Evolutionary conservation across 768 basidiomycete genomes (phyloP), one percentile per base, ranked within the genome.

Genomic region (Symmetrospora coprosmae): DNA sequence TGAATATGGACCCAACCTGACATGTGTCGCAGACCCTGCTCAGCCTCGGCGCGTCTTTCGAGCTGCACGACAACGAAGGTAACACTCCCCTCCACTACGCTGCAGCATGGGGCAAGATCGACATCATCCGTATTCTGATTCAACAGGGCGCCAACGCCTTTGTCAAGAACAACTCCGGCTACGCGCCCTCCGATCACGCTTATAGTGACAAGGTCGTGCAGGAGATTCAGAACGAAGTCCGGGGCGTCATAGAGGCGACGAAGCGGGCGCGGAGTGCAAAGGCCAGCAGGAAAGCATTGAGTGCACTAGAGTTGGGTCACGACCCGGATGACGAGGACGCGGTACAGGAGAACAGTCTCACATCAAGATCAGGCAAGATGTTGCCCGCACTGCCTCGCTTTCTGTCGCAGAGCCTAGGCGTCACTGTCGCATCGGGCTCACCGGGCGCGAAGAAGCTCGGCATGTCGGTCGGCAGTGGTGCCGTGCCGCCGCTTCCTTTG

Each of bases 51-150:
- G 50, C 38, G 27, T 31, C 38, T n/a, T 21, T 48, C 33, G 40
- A 51, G 14, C 61, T 65, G 0, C 61, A 65, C 11, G 68, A 69
- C 11, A 67, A 64, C 3, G 39, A 69, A 69, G 91, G 90, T 31
- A 85, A 85, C 2, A 94, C 92, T 0, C 88, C 92, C 0, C 81
- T 97, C 25, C 92, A 99, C 71, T 96, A 94, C 71, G 92, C 92
- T 13, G 85, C 89, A 33, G 89, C 91, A 30, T 89, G 92, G 67
- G 91, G 91, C 2, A 87, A 99, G 73, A 79, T 80, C 33, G 73
- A 77, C 23, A 81, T 89, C 66, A 80, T 89, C 46, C 78, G 77
- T 62, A 80, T 84, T 35, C 81, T 99, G 40, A 81, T 99, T 39
- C 79, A 83, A 16, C 82, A 81, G 63, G 91, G 91, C 48, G 92